phyloP scores from a whole-genome alignment of 148 eudicot genomes.

The Amaranthus palmeri region DNA sequence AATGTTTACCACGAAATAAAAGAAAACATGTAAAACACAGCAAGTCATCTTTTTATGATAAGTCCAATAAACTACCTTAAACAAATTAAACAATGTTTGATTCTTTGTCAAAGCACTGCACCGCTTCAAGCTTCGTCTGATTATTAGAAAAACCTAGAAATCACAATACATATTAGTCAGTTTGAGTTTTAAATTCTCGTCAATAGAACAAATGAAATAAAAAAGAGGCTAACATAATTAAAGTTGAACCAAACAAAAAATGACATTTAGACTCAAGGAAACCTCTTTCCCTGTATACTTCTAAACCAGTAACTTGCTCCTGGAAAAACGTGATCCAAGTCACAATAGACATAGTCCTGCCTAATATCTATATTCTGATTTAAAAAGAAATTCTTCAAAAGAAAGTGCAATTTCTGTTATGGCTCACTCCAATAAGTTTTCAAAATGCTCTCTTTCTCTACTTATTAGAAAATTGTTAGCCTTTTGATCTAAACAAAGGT shows the following conservation, averaged over 20 bases:
- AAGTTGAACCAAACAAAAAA: background rate
- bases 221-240: background rate
- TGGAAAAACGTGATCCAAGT: background rate
- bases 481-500: background rate
- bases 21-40: slow-evolving; percentile 2
- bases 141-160: slow-evolving; percentile 75
- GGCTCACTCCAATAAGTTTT: background rate
- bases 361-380: background rate
- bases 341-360: background rate
- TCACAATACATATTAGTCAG: slow-evolving; percentile 17
- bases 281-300: background rate
- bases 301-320: background rate
- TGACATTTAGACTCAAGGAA: background rate
- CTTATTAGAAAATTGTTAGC: background rate
- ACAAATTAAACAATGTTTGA: slow-evolving; percentile 81
- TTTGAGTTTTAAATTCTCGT: background rate
- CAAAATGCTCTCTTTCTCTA: background rate
- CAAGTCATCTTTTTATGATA: background rate
- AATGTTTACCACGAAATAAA: background rate
- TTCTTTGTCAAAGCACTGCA: slow-evolving; percentile 94
- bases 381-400: background rate
- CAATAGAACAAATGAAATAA: background rate
- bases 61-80: slow-evolving; percentile 41
- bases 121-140: slow-evolving; percentile 89
- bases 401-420: background rate